phyloP scores from a whole-genome alignment of 805 yeast species.

The Soucietia sequanensis region DNA sequence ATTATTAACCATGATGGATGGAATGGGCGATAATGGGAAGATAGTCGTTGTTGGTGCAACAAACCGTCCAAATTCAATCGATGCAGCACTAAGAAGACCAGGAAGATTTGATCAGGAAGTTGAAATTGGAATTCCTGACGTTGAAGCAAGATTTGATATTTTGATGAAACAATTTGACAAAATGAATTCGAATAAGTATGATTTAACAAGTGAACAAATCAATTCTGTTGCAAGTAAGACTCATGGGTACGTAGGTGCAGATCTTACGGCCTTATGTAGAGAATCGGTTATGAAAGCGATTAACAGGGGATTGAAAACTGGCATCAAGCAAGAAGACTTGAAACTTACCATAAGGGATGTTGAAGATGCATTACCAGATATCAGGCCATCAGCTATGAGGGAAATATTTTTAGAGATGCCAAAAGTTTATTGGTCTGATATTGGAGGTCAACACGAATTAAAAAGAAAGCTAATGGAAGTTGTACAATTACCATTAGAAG shows the following conservation, averaged over 20 bases:
- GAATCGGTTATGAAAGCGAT: slow-evolving; percentile 88
- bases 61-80: slow-evolving; percentile 66
- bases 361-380: slow-evolving; percentile 69
- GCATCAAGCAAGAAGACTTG: slow-evolving; percentile 31
- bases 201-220: slow-evolving; percentile 55
- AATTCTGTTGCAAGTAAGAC: slow-evolving; percentile 68
- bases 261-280: slow-evolving; percentile 79
- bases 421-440: slow-evolving; percentile 88
- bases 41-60: slow-evolving; percentile 76
- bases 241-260: slow-evolving; percentile 98
- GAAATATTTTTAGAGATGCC: slow-evolving; percentile 95
- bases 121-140: slow-evolving; percentile 91
- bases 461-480: slow-evolving; percentile 83
- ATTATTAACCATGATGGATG: slow-evolving; percentile 76
- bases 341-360: slow-evolving; percentile 57
- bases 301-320: slow-evolving; percentile 49
- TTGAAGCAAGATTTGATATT: slow-evolving; percentile 72
- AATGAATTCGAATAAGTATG: slow-evolving; percentile 47
- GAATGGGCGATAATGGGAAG: slow-evolving; percentile 62
- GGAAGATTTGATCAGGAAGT: slow-evolving; percentile 89
- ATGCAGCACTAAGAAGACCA: slow-evolving; percentile 75
- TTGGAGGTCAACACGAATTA: slow-evolving; percentile 89
- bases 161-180: slow-evolving; percentile 57
- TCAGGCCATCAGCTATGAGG: slow-evolving; percentile 95
- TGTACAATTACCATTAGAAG: slow-evolving; percentile 87